These are phyloP conservation scores for Cercospora citrullina DNA, from an alignment of 2,329 filamentous ascomycete species.

Conservation along the genomic window DNA sequence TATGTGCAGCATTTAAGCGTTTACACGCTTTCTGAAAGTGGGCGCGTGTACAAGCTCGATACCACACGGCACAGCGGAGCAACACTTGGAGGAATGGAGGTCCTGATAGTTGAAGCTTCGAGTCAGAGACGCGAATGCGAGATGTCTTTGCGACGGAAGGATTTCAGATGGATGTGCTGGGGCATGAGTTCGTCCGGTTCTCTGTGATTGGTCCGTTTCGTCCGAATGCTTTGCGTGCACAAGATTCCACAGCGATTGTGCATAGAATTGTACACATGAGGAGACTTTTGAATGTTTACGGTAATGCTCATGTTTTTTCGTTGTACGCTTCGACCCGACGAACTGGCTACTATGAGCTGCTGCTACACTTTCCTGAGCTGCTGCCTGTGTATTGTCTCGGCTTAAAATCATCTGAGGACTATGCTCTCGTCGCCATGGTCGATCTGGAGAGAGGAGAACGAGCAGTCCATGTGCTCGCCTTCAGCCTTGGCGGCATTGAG, in stretches of 20 bases:
- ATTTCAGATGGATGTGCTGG: background rate
- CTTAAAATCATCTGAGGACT: background rate
- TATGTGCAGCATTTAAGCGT: background rate
- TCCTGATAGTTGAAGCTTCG: background rate
- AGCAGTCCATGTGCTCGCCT: background rate
- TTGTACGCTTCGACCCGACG: background rate
- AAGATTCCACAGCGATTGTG: background rate
- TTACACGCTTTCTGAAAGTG: background rate
- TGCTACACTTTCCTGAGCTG: background rate
- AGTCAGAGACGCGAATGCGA: conserved; percentile 5
- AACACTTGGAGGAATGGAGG: background rate
- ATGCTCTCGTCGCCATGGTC: background rate
- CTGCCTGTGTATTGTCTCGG: background rate
- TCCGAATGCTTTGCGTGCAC: background rate
- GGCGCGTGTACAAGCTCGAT: background rate
- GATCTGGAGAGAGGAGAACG: background rate
- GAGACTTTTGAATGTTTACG: background rate
- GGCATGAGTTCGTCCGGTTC: background rate
- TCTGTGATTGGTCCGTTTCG: background rate
- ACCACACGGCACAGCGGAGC: background rate
- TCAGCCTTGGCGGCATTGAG: background rate
- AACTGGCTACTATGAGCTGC: background rate
- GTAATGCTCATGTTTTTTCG: background rate
- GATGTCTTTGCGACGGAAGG: background rate
- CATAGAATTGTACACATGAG: background rate